Evolutionary conservation across 768 basidiomycete genomes (phyloP).

Genomic region (Rhodotorula graminis): DNA sequence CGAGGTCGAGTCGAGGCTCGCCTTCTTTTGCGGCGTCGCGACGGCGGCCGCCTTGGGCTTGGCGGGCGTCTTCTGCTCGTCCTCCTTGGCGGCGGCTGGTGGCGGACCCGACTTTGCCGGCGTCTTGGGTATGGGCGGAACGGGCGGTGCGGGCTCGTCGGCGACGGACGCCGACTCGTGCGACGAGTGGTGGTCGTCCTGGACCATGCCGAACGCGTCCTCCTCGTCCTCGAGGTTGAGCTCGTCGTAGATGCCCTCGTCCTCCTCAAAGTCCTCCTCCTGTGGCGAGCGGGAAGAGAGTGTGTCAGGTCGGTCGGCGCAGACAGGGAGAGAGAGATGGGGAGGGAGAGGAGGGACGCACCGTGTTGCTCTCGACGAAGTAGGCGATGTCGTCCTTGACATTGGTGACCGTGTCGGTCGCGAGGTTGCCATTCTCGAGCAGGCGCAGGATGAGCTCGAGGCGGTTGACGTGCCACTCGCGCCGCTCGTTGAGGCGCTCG

Average conservation of each 20-base stretch:
- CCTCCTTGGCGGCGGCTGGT: background rate
- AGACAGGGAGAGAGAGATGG: background rate
- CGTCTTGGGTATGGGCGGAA: conserved; percentile 37
- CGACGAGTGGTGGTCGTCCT: conserved; percentile 64
- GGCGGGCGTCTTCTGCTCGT: conserved; percentile 3
- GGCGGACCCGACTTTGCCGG: conserved; percentile 17
- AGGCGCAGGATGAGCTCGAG: conserved; percentile 89
- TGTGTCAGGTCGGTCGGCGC: background rate
- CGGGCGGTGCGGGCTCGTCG: conserved; percentile 45
- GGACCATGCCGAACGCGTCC: conserved; percentile 65
- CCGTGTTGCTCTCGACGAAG: conserved; percentile 92
- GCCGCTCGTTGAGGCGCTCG: conserved; percentile 81
- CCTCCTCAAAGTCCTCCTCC: conserved; percentile 97
- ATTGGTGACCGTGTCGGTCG: conserved; percentile 69
- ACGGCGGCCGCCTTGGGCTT: conserved; percentile 2
- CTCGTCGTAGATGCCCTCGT: conserved; percentile 95
- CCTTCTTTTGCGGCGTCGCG: conserved; percentile 22
- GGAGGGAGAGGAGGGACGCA: conserved; percentile 52
- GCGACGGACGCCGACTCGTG: conserved; percentile 63
- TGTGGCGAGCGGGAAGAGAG: conserved; percentile 45
- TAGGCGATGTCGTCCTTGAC: conserved; percentile 93
- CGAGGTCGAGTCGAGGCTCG: conserved; percentile 22
- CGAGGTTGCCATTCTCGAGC: conserved; percentile 84
- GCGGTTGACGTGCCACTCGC: conserved; percentile 90
- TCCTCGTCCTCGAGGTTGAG: conserved; percentile 96